These are phyloP conservation scores for Zychaea mexicana DNA, from an alignment of 371 early-diverging fungal species.

Conservation along the genomic window DNA sequence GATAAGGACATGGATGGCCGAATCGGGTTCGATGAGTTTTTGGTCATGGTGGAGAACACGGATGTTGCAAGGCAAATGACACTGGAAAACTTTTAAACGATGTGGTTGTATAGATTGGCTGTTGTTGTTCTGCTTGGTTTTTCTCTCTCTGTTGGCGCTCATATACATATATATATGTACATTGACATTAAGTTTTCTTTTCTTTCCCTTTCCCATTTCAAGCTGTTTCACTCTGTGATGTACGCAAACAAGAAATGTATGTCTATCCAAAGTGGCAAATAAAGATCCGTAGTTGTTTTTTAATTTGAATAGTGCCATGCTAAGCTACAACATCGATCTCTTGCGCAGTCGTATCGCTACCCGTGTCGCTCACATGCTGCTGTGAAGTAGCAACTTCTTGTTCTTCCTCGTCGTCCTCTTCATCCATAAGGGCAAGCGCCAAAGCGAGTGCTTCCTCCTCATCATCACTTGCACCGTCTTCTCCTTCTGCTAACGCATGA, in stretches of 20 bases:
- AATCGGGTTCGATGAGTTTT: conserved; percentile 95
- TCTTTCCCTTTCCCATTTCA: background rate
- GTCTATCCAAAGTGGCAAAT: background rate
- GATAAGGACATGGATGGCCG: conserved; percentile 94
- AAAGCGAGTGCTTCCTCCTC: conserved; percentile 20
- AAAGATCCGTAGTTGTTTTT: too few species aligned
- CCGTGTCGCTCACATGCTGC: background rate
- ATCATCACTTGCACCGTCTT: conserved; percentile 21
- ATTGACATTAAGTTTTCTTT: background rate
- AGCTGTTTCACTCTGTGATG: too few species aligned
- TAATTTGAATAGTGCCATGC: too few species aligned
- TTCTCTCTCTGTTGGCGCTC: background rate
- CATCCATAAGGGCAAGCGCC: conserved; percentile 7
- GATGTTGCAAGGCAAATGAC: conserved; percentile 96
- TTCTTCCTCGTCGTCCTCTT: conserved; percentile 13
- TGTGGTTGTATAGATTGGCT: background rate
- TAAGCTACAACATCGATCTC: conserved; percentile 2
- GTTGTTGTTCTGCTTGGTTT: background rate
- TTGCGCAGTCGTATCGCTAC: background rate
- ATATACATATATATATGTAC: background rate
- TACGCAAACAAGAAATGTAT: too few species aligned
- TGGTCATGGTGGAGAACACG: conserved; percentile 87
- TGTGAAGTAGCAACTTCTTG: background rate
- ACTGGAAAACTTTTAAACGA: conserved; percentile 64
- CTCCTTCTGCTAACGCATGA: conserved; percentile 14